Base-by-base conservation (phyloP, 176 grass and related monocot species). In the Phoenix dactylifera region DNA sequence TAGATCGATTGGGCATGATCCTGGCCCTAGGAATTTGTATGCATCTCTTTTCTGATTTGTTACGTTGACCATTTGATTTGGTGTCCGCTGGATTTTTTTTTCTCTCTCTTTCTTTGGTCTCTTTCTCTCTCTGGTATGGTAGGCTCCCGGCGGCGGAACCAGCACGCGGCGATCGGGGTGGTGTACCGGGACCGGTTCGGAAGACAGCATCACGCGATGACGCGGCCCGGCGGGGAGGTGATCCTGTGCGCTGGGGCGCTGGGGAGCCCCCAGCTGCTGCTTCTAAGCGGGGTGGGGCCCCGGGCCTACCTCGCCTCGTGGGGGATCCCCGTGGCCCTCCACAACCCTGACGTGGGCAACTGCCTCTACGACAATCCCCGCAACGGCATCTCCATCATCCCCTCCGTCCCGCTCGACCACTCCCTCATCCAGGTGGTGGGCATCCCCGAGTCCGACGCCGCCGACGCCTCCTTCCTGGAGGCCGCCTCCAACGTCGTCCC, bases 351-450 rank as follows among this genome's bases (percentile, higher is more conserved):
- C 25, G 86, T 89, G 0, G 90, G 90, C 55, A 72, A 77, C 64
- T 81, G 86, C 22, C 59, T 87, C 49, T 95, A 76, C 15, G 90
- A 95, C 79, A 95, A 95, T 67, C 86, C 90, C 30, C 90, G 90
- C 49, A 95, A 86, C 4, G 76, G 82, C 74, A 86, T 89, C 74
- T 86, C 90, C 63, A 75, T 89, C 50, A 51, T 89, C 55, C 86
- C 90, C 23, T 77, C 90, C 52, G 65, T 77, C 51, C 79, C 82
- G 2, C 57, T 95, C 35, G 86, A 89, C 30, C 86, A 86, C 28
- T 95, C 90, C 52, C 90, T 95, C 18, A 86, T 89, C 75, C 86
- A 95, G 79, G 82, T 95, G 0, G 90, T 95, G 1, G 90, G 86
- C 60, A 95, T 95, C 65, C 86, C 86, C 50, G 35, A 44, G 9